phyloP scores from a whole-genome alignment of 208 protist genomes.

The Herpetomonas muscarum region DNA sequence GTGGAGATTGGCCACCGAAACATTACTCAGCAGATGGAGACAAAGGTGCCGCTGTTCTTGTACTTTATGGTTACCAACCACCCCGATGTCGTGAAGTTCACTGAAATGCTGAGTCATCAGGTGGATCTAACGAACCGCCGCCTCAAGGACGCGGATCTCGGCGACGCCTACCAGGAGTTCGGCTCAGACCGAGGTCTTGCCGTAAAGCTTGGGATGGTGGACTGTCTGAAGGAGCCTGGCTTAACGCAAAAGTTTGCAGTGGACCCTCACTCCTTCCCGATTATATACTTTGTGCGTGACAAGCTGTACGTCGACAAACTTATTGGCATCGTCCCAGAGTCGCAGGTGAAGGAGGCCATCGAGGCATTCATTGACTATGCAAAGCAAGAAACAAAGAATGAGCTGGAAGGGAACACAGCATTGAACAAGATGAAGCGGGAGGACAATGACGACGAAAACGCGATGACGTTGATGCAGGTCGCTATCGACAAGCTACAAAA shows the following conservation, averaged over 20 bases:
- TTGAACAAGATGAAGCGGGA: conserved; percentile 52
- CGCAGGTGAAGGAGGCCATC: conserved; percentile 81
- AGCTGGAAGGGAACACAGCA: conserved; percentile 48
- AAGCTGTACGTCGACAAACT: conserved; percentile 66
- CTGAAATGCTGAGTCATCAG: conserved; percentile 49
- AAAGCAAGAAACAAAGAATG: conserved; percentile 51
- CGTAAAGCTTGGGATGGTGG: conserved; percentile 79
- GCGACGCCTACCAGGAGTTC: conserved; percentile 70
- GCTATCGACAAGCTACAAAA: conserved; percentile 62
- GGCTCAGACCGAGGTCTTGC: conserved; percentile 73
- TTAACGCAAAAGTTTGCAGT: conserved; percentile 64
- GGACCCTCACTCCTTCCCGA: conserved; percentile 75
- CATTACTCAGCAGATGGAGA: conserved; percentile 68
- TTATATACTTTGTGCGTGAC: conserved; percentile 83
- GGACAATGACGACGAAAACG: conserved; percentile 86
- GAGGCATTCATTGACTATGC: conserved; percentile 85
- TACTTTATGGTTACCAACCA: conserved; percentile 82
- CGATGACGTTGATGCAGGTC: conserved; percentile 72
- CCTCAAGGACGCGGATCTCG: conserved; percentile 32
- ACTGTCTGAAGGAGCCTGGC: conserved; percentile 64
- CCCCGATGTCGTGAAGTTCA: conserved; percentile 65
- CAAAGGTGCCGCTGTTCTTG: conserved; percentile 72
- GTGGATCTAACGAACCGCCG: conserved; percentile 70
- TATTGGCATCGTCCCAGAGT: conserved; percentile 71
- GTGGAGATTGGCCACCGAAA: conserved; percentile 62